A percentile compares a stretch with the other conserved stretches of the same genome.
Conservation (phyloP, 345 rosid species). For the Lenwebbia sp. region DNA sequence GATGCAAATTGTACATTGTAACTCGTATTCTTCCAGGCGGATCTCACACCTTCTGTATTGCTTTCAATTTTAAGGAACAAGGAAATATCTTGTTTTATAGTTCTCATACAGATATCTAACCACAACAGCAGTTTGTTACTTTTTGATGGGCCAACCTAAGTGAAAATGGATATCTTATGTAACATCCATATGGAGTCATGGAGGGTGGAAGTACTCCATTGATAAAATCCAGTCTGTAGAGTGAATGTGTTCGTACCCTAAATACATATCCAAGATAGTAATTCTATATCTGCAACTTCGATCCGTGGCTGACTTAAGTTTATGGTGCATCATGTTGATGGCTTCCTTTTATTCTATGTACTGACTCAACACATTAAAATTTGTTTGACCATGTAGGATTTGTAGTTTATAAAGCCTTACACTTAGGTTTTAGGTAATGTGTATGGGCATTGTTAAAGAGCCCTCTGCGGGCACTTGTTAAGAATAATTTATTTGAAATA, state of each 20-base stretch:
- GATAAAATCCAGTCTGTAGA: background rate
- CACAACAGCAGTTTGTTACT: background rate
- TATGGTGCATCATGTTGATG: background rate
- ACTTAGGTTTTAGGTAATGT: background rate
- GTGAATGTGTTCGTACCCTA: background rate
- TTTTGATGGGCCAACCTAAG: background rate
- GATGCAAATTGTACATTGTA: background rate
- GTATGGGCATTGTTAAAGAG: background rate
- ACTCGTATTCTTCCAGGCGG: background rate
- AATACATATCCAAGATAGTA: background rate
- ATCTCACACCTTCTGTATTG: background rate
- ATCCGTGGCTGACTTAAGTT: background rate
- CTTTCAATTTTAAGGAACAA: background rate
- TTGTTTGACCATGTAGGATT: background rate
- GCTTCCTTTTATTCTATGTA: background rate
- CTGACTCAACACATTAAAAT: background rate
- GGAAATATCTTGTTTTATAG: background rate
- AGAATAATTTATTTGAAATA: background rate
- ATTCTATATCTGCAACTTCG: background rate
- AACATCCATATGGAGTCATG: background rate
- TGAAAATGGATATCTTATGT: background rate
- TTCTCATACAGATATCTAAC: background rate
- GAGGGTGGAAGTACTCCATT: background rate
- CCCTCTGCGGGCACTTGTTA: background rate
- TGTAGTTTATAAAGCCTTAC: background rate